Base-by-base conservation (phyloP, 345 rosid genomes). In the Euphorbia tirucalli region DNA sequence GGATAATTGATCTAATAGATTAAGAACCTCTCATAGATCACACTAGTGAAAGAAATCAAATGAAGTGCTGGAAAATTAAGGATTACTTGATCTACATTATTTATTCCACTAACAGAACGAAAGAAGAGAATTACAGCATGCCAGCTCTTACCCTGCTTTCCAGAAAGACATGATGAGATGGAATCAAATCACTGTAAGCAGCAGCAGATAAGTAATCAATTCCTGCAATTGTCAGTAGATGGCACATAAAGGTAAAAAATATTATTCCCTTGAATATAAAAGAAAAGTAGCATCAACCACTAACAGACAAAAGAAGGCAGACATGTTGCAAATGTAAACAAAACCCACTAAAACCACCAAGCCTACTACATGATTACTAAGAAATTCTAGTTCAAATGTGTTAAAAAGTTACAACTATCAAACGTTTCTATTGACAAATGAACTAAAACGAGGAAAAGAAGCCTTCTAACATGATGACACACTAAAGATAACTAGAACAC, bases 151-250 rank as follows among this genome's bases (percentile, higher is more conserved):
- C 82, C 74, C 73, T 75, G 79, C 79, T 46, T 16, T 75, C 70
- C 32, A 84, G 76, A 65, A 84, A 71, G 22, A 56, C 87, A 27
- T 67, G 85, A 72, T 84, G 87, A 22, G 85, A 50, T 46, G 85
- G 82, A 44, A 84, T 75, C 72, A 79, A 61, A 72, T 84, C 83
- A 19, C 68, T 81, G 71, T 69, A 84, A 57, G 97, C 93, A 79
- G 96, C 93, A 74, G 84, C 93, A 46, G 93, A 87, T 71, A 94
- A 71, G 80, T 84, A 94, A 83, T 92, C 96, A 65, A 86, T 49
- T 32, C 97, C 98, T 91, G 68, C 62, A 80, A 39, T 37, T 62
- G 73, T 8, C 37, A 59, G 50, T 9, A 74, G 22, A 25, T 1
- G 44, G 24, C 25, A 35, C n/a, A 32, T 27, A 61, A 31, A 61